phyloP scores from a whole-genome alignment of 106 monocot species.

The Narthecium ossifragum region DNA sequence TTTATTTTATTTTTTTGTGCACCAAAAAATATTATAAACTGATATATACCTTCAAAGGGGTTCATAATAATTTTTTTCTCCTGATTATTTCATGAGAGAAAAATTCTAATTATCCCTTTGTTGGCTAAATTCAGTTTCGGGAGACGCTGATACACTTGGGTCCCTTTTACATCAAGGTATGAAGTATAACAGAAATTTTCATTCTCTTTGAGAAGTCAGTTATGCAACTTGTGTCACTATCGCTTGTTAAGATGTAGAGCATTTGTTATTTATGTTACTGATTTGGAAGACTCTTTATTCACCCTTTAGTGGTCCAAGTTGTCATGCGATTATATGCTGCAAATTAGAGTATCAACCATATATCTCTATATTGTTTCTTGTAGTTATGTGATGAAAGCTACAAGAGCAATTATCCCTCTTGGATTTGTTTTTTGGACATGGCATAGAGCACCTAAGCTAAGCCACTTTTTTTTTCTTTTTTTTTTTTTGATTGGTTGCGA shows the following conservation, averaged over 20 bases:
- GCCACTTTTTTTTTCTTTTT: too few species aligned
- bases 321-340: too few species aligned
- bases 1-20: neutral
- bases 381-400: too few species aligned
- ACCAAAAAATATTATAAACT: too few species aligned
- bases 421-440: too few species aligned
- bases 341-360: too few species aligned
- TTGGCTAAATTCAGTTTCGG: conserved; percentile 59
- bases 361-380: too few species aligned
- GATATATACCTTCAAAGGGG: too few species aligned
- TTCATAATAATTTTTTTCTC: neutral
- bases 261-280: neutral
- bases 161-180: conserved; percentile 95
- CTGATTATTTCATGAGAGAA: neutral
- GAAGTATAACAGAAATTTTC: neutral
- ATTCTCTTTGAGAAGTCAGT: neutral
- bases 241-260: neutral
- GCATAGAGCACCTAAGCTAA: too few species aligned
- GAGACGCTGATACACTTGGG: conserved; percentile 83
- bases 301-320: too few species aligned
- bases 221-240: neutral
- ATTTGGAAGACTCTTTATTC: neutral
- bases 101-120: neutral
- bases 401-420: too few species aligned
- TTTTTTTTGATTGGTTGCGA: too few species aligned